Conservation (phyloP, 768 basidiomycete species). For the Lactifluus volemus region DNA sequence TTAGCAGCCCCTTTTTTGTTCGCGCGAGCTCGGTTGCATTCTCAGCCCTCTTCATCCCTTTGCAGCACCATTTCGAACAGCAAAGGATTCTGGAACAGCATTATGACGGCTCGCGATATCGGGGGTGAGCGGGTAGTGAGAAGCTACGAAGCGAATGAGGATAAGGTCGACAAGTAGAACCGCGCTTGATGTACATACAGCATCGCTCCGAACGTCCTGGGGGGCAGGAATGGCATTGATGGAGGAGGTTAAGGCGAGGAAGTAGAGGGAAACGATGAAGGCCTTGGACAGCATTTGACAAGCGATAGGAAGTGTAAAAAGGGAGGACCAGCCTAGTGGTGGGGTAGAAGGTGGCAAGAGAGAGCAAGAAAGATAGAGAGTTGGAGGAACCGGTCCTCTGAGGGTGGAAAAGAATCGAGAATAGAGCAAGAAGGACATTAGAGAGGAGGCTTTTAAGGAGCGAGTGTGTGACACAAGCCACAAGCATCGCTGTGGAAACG, state of each 20-base stretch:
- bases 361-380: neutral
- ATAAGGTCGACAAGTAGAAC: neutral
- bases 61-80: neutral
- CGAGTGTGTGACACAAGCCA: too few species aligned
- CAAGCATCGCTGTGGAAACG: too few species aligned
- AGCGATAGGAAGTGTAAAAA: too few species aligned
- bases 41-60: neutral
- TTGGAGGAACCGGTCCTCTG: conserved; percentile 8
- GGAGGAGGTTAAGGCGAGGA: conserved; percentile 30
- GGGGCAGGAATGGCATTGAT: conserved; percentile 35
- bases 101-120: conserved; percentile 39
- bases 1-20: neutral
- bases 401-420: neutral
- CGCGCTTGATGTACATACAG: conserved; percentile 27
- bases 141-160: conserved; percentile 23
- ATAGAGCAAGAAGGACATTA: too few species aligned
- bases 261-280: conserved; percentile 25
- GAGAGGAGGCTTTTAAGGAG: too few species aligned
- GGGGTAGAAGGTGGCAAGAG: neutral
- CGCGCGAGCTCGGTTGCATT: too few species aligned
- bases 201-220: conserved; percentile 22
- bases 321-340: neutral
- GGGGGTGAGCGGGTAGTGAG: conserved; percentile 34
- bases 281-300: conserved; percentile 24
- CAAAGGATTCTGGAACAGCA: neutral